These are phyloP conservation scores for Amphicarpaea edgeworthii DNA, from an alignment of 306 rosid species.

Conservation along the genomic window DNA sequence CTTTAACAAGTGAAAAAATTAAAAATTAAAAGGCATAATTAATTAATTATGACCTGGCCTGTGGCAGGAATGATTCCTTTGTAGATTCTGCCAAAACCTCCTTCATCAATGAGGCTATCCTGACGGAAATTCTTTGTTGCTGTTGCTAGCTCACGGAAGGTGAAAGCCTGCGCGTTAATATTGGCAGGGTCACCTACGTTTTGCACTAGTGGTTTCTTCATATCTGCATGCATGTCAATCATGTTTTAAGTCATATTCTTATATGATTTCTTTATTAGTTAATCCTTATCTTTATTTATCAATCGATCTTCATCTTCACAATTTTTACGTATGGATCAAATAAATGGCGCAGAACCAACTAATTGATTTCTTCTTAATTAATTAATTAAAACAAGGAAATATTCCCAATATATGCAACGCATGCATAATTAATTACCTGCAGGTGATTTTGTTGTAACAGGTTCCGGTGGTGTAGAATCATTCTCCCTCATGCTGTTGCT, in stretches of 20 bases:
- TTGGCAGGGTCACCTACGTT: conserved; percentile 43
- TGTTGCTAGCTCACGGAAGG: conserved; percentile 87
- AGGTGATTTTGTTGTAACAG: conserved; percentile 28
- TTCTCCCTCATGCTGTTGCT: conserved; percentile 45
- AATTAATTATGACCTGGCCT: conserved; percentile 75
- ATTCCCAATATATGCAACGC: neutral
- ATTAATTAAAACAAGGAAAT: neutral
- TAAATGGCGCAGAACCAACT: neutral
- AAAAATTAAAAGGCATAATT: neutral
- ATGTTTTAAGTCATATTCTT: too few species aligned
- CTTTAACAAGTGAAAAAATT: neutral
- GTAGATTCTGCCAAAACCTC: conserved; percentile 82
- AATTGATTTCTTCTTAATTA: neutral
- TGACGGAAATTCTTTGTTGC: conserved; percentile 95
- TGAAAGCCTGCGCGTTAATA: conserved; percentile 62
- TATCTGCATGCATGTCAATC: conserved; percentile 46
- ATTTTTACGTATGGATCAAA: neutral
- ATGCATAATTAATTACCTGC: too few species aligned
- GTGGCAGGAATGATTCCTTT: conserved; percentile 70
- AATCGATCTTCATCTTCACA: neutral
- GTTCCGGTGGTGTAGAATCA: conserved; percentile 31
- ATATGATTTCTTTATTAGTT: too few species aligned
- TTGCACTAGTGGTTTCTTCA: conserved; percentile 48
- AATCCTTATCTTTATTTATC: too few species aligned
- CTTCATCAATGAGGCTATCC: conserved; percentile 82